Evolutionary conservation across 106 monocot genomes (phyloP).

Genomic region (Dioscorea dumetorum): DNA sequence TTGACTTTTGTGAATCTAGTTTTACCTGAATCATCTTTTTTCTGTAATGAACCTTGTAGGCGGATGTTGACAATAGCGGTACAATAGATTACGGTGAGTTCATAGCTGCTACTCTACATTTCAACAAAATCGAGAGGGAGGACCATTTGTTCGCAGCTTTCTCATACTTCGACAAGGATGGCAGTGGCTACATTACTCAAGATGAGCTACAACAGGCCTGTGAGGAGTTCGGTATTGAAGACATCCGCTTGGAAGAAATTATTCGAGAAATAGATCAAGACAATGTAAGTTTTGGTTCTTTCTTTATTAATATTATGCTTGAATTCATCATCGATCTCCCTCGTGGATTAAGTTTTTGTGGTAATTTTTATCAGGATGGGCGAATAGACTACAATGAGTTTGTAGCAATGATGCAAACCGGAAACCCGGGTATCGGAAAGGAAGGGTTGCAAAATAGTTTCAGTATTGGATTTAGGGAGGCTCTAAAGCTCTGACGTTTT

Average conservation of each 20-base stretch:
- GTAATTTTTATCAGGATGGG: constrained; percentile 40
- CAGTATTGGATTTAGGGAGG: constrained; percentile 67
- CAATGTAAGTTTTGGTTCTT: constrained; percentile 41
- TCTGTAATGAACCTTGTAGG: constrained; percentile 26
- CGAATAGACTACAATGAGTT: constrained; percentile 59
- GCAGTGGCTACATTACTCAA: constrained; percentile 84
- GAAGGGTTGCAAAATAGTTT: constrained; percentile 51
- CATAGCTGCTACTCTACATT: constrained; percentile 83
- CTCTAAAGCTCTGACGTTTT: constrained; percentile 9
- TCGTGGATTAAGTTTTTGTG: not conserved
- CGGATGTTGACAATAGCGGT: constrained; percentile 94
- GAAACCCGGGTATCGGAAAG: constrained; percentile 34
- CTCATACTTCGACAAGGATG: constrained; percentile 90
- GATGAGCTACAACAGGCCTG: constrained; percentile 92
- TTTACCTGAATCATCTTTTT: too few species aligned
- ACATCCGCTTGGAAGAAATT: constrained; percentile 68
- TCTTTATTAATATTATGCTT: not conserved
- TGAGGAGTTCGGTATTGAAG: constrained; percentile 83
- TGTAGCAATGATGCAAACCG: constrained; percentile 68
- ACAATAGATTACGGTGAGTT: constrained; percentile 97
- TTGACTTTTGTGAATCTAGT: too few species aligned
- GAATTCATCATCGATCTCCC: not conserved
- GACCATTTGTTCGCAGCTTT: constrained; percentile 85
- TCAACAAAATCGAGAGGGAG: constrained; percentile 79
- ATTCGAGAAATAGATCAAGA: constrained; percentile 89